These are phyloP conservation scores for Lobosporangium transversale DNA, from an alignment of 192 early-diverging fungal genomes.

Conservation along the genomic window DNA sequence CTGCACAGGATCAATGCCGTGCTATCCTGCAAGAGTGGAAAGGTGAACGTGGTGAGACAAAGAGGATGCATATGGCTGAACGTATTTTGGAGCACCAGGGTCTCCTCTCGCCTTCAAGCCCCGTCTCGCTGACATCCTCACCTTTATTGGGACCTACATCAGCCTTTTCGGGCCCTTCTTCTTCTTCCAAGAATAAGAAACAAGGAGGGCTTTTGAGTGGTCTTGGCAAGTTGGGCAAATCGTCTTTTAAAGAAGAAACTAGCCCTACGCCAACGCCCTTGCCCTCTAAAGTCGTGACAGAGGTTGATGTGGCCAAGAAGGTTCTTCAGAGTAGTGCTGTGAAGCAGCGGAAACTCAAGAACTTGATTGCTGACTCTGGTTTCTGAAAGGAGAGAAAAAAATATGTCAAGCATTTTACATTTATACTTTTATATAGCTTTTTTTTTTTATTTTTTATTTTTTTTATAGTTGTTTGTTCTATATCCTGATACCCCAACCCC, in stretches of 20 bases:
- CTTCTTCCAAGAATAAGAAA: slow-evolving; percentile 14
- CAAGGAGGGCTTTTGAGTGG: slow-evolving; percentile 31
- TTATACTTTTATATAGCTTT: too few species aligned
- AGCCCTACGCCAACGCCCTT: neutral
- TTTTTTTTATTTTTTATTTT: too few species aligned
- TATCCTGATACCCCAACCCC: too few species aligned
- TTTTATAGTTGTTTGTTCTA: too few species aligned
- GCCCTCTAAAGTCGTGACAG: slow-evolving; percentile 17
- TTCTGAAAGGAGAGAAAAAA: slow-evolving; percentile 20
- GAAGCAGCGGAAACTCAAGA: slow-evolving; percentile 48
- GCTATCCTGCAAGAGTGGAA: slow-evolving; percentile 31
- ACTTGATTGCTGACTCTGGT: slow-evolving; percentile 35
- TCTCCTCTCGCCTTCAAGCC: slow-evolving; percentile 8
- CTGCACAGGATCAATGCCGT: slow-evolving; percentile 26
- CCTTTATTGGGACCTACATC: slow-evolving; percentile 2
- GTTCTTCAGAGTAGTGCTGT: slow-evolving; percentile 29
- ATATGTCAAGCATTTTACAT: too few species aligned
- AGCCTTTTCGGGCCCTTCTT: neutral
- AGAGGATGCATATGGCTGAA: slow-evolving; percentile 49
- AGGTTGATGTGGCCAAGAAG: slow-evolving; percentile 44
- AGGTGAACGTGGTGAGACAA: slow-evolving; percentile 45
- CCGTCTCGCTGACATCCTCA: slow-evolving; percentile 8
- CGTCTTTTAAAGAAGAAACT: slow-evolving; percentile 10
- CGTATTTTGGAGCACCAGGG: slow-evolving; percentile 46
- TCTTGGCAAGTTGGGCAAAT: slow-evolving; percentile 22